A percentile compares a stretch with the other conserved stretches of the same genome.
phyloP scores from a whole-genome alignment of 495 filamentous ascomycete species.

The Aspergillus taichungensis region DNA sequence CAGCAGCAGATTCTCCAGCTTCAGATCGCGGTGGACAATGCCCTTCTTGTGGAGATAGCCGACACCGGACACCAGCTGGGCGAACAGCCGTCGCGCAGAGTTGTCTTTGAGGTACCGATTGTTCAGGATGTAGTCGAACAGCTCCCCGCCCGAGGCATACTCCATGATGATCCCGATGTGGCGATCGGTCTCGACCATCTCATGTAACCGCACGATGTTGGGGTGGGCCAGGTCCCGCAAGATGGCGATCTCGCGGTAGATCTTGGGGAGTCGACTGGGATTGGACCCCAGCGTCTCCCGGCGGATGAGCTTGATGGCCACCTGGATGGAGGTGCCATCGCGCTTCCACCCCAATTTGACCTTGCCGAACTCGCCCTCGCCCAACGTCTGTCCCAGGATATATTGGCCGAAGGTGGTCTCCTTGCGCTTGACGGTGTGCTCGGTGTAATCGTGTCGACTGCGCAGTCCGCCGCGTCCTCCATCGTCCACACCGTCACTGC shows the following conservation, averaged over 20 bases:
- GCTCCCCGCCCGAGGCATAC: slow-evolving; percentile 93
- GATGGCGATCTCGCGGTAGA: slow-evolving; percentile 92
- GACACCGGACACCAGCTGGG: slow-evolving; percentile 91
- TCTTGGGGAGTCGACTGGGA: slow-evolving; percentile 82
- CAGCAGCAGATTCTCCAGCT: slow-evolving; percentile 91
- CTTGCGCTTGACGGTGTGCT: slow-evolving; percentile 47
- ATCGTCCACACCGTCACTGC: slow-evolving; percentile 51
- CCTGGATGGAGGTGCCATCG: slow-evolving; percentile 76
- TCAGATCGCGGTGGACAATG: slow-evolving; percentile 95
- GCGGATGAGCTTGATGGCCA: slow-evolving; percentile 97
- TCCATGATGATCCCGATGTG: slow-evolving; percentile 98
- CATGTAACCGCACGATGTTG: slow-evolving; percentile 93
- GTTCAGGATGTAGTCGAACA: slow-evolving; percentile 97
- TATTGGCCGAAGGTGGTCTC: slow-evolving; percentile 91
- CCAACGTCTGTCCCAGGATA: slow-evolving; percentile 90
- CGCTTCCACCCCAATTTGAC: slow-evolving; percentile 99
- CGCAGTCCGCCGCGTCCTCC: slow-evolving; percentile 50
- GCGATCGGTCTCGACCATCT: slow-evolving; percentile 95
- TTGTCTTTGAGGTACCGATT: slow-evolving; percentile 94
- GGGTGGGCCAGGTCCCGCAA: slow-evolving; percentile 79
- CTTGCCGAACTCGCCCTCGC: slow-evolving; percentile 97
- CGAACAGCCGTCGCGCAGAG: slow-evolving; percentile 82
- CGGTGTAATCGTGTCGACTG: slow-evolving; percentile 71
- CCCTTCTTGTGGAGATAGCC: slow-evolving; percentile 99
- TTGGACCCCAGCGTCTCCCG: slow-evolving; percentile 81